Conservation (phyloP, 163 green algal species). For the Volvox carteri region DNA sequence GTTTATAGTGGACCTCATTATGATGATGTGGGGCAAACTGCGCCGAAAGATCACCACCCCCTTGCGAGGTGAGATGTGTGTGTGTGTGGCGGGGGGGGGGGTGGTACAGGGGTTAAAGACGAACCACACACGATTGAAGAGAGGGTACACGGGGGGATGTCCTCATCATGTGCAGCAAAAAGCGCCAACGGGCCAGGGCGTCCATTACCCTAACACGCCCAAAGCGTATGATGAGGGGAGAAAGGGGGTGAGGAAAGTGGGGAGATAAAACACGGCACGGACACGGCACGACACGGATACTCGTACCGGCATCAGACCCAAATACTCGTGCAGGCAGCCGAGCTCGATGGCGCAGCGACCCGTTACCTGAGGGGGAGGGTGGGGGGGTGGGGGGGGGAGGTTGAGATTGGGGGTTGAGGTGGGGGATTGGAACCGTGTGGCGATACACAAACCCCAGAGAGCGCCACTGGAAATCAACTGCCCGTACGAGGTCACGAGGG, state of each 20-base stretch:
- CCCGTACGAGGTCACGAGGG: too few relatives aligned
- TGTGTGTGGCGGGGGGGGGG: neutral
- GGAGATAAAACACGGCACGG: neutral
- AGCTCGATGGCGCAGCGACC: constrained; percentile 72
- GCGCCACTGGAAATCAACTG: too few relatives aligned
- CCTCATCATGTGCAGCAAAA: too few relatives aligned
- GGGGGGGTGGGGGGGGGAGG: neutral
- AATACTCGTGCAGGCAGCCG: constrained; percentile 75
- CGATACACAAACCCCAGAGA: neutral
- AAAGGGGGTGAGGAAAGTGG: neutral
- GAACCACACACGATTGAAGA: neutral
- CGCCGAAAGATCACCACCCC: too few relatives aligned
- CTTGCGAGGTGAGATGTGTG: neutral
- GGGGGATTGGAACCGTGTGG: neutral
- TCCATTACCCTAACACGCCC: too few relatives aligned
- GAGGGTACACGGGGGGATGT: neutral
- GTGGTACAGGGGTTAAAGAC: neutral
- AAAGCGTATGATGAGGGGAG: too few relatives aligned
- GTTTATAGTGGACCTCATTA: neutral
- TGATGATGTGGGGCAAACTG: too few relatives aligned
- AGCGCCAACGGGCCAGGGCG: too few relatives aligned
- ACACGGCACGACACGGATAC: neutral
- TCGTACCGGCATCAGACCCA: constrained; percentile 76
- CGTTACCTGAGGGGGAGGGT: constrained; percentile 47
- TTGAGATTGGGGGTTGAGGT: neutral